Conservation (phyloP, 441 rosid genomes). For the Adansonia madagascariensis region DNA sequence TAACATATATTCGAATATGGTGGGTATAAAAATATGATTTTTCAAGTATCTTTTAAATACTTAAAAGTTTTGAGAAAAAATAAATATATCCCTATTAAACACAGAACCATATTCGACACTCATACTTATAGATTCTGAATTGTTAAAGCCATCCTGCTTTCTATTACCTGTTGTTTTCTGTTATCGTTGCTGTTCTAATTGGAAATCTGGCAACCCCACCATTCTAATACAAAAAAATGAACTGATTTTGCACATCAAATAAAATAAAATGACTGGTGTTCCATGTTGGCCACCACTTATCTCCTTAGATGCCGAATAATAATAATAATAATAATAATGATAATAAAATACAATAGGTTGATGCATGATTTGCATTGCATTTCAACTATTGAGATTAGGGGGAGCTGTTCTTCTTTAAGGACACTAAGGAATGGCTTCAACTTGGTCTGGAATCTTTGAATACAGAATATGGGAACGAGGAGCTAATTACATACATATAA, state of each 20-base stretch:
- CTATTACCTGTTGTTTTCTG: conserved; percentile 33
- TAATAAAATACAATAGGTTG: no score
- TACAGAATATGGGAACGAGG: not conserved
- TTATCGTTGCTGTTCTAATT: not conserved
- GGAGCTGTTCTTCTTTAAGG: not conserved
- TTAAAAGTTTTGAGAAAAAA: no score
- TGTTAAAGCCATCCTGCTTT: not conserved
- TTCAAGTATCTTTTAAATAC: no score
- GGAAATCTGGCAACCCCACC: conserved; percentile 7
- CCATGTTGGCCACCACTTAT: conserved; percentile 29
- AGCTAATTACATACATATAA: not conserved
- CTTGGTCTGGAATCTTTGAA: conserved; percentile 26
- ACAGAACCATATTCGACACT: no score
- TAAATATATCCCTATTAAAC: no score
- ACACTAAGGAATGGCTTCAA: not conserved
- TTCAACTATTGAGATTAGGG: no score
- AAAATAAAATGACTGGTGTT: not conserved
- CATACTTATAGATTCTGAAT: conserved; percentile 1
- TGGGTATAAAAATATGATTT: no score
- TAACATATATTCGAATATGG: no score
- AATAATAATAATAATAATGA: no score
- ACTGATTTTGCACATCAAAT: not conserved
- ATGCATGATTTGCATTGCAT: no score
- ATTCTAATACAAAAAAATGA: not conserved
- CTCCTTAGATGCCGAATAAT: not conserved